A percentile compares a stretch with the other conserved stretches of the same genome.
These are phyloP conservation scores for Spergularia marina DNA, from an alignment of 148 eudicot genomes.

Conservation along the genomic window DNA sequence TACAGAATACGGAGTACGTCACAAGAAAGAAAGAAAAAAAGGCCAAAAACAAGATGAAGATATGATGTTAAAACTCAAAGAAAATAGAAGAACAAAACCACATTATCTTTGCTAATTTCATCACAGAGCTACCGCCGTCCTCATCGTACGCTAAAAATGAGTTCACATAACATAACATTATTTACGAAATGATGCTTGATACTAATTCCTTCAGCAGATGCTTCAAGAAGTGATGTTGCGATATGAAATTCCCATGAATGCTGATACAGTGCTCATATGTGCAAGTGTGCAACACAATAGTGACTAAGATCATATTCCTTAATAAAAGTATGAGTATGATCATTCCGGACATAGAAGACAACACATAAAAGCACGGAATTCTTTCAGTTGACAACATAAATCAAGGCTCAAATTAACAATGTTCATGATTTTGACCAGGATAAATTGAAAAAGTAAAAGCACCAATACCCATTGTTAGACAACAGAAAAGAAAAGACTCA, in stretches of 20 bases:
- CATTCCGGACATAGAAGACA: background rate
- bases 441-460: slow-evolving; percentile 2
- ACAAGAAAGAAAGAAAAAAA: too few relatives aligned
- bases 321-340: background rate
- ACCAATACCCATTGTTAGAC: background rate
- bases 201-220: slow-evolving; percentile 2
- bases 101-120: too few relatives aligned
- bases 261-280: background rate
- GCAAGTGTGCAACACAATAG: slow-evolving; percentile 1
- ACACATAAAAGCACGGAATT: background rate
- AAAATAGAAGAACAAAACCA: too few relatives aligned
- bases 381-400: background rate
- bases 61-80: too few relatives aligned
- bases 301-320: too few relatives aligned
- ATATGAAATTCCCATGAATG: background rate
- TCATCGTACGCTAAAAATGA: too few relatives aligned
- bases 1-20: too few relatives aligned
- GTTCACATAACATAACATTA: too few relatives aligned
- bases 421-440: background rate
- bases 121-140: too few relatives aligned
- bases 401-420: background rate
- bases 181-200: background rate
- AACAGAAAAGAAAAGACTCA: slow-evolving; percentile 43
- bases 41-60: too few relatives aligned
- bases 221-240: background rate